These are phyloP conservation scores for Cocos nucifera DNA, from an alignment of 176 grass and related monocot species.

Conservation along the genomic window DNA sequence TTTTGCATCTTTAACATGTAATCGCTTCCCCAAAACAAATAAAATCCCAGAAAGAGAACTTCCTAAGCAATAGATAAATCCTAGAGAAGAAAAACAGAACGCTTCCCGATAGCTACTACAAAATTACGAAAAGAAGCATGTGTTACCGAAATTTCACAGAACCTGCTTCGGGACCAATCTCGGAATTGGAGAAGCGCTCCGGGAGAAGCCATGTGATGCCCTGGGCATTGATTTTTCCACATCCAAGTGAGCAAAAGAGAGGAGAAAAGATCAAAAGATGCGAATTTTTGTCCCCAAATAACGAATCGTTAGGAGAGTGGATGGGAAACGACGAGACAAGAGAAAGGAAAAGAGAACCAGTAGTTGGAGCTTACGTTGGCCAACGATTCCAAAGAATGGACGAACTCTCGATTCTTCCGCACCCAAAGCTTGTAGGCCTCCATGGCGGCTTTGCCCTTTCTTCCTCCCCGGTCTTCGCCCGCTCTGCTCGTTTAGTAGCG, in stretches of 20 bases:
- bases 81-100: too few species aligned
- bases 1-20: not conserved
- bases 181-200: constrained; percentile 84
- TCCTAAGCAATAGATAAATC: too few species aligned
- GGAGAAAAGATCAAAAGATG: not conserved
- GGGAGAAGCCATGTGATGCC: constrained; percentile 88
- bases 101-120: not conserved
- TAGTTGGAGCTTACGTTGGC: constrained; percentile 54
- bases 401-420: constrained; percentile 78
- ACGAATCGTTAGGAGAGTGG: not conserved
- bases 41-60: too few species aligned
- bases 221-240: constrained; percentile 23
- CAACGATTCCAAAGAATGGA: constrained; percentile 81
- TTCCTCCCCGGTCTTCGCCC: not conserved
- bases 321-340: not conserved
- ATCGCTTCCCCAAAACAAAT: too few species aligned
- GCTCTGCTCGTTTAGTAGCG: too few species aligned
- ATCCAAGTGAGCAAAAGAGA: constrained; percentile 5
- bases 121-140: constrained; percentile 1
- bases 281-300: not conserved
- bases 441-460: constrained; percentile 28
- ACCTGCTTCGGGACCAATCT: constrained; percentile 97
- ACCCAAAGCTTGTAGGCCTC: constrained; percentile 92
- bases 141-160: constrained; percentile 13
- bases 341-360: not conserved